Evolutionary conservation across 78 protist genomes (phyloP), one percentile per base, ranked within the genome.

Genomic region (Polysphondylium violaceum): DNA sequence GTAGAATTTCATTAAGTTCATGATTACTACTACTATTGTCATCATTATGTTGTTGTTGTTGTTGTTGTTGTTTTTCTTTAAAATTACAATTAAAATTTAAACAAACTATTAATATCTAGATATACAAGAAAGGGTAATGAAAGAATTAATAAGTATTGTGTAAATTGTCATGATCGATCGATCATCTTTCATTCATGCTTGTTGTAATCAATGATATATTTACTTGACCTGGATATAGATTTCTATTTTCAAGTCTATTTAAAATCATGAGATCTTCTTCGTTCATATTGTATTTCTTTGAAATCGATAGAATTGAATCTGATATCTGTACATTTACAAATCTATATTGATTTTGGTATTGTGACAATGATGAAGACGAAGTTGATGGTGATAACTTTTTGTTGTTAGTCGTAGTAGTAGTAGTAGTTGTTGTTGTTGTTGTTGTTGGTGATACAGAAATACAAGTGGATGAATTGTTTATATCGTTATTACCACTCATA

Each of bases 231-330:
- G 61, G 76, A 58, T 69, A 58, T 55, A 81, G n/a, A 21, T 51
- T 50, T 43, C 58, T 53, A 25, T 29, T 35, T 3, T 51, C 50
- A 21, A 81, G 44, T 69, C 90, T 81, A 58, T 81, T 81, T 25
- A 81, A 14, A n/a, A 81, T 81, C 81, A 81, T 58, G 17, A 81
- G 35, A 58, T 69, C 78, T 33, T 69, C 78, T 69, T 81, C 90
- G 25, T 55, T 43, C 90, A 81, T 81, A 27, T 81, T 81, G 63
- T 63, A 81, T 64, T 81, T 81, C 12, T 38, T 81, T n/a, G 90
- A 56, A 21, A 81, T 81, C 21, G 90, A 81, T 41, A 81, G 21
- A 14, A 81, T 27, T 55, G 90, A 81, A 58, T 81, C 90, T 69
- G 90, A 69, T 21, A 58, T 61, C 35, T 81, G 90, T 36, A 58